Percentiles rank a stretch among this genome's conserved stretches.
These are phyloP conservation scores for Gymnopus androsaceus DNA, from an alignment of 1,284 basidiomycete genomes.

Conservation along the genomic window DNA sequence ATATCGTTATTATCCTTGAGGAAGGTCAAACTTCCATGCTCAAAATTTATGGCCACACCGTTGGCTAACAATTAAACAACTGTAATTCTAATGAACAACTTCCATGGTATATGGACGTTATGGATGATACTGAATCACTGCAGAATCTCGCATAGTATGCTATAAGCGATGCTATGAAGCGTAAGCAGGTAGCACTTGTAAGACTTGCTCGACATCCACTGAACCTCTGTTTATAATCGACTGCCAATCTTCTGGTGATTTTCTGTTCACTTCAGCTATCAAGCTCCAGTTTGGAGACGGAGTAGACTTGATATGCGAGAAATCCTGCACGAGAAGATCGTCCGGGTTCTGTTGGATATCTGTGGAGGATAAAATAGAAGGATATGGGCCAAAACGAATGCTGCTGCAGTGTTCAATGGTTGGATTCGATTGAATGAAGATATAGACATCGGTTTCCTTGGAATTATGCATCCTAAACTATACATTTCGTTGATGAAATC, in stretches of 20 bases:
- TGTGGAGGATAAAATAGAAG: slow-evolving; percentile 30
- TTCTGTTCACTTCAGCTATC: background rate
- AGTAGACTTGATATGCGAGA: slow-evolving; percentile 74
- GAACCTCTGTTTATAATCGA: background rate
- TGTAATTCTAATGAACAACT: too few relatives aligned
- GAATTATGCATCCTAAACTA: slow-evolving; percentile 85
- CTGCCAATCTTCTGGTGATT: slow-evolving; percentile 5
- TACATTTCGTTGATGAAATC: background rate
- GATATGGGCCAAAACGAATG: slow-evolving; percentile 65
- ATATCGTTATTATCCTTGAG: too few relatives aligned
- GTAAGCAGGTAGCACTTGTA: too few relatives aligned
- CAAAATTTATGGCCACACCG: too few relatives aligned
- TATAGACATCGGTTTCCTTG: slow-evolving; percentile 56
- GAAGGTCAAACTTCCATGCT: too few relatives aligned
- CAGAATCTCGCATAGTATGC: too few relatives aligned
- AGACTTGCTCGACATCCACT: background rate
- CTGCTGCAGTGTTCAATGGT: slow-evolving; percentile 71
- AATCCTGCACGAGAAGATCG: slow-evolving; percentile 69
- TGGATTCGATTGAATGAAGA: slow-evolving; percentile 67
- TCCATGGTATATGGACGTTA: too few relatives aligned
- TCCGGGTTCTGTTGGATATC: slow-evolving; percentile 26
- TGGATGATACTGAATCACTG: too few relatives aligned
- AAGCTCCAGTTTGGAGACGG: slow-evolving; percentile 74
- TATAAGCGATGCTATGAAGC: background rate
- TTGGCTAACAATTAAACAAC: too few relatives aligned